Conservation (phyloP, 169 alveolate species). For the Perkinsus marinus region DNA sequence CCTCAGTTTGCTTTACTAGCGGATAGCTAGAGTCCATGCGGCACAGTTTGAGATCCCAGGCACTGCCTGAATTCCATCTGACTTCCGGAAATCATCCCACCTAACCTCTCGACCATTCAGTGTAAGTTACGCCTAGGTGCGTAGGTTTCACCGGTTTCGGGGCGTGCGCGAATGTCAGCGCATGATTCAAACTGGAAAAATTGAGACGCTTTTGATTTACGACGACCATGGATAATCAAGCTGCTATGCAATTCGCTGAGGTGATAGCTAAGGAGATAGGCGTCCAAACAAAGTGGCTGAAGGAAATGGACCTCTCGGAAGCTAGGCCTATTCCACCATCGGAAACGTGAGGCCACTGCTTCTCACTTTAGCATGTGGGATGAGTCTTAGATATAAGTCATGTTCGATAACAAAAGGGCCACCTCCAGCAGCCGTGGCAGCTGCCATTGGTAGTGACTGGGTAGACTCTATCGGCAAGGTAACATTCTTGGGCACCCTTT, state of each 20-base stretch:
- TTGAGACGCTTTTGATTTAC: background rate
- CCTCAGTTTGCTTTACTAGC: too few species aligned
- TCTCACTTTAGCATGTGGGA: too few species aligned
- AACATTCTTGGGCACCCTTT: background rate
- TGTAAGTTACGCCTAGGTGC: too few species aligned
- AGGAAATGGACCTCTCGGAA: background rate
- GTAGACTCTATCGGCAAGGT: background rate
- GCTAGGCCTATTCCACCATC: background rate
- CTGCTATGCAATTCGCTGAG: background rate
- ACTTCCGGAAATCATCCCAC: too few species aligned
- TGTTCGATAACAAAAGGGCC: background rate
- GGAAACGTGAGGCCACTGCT: background rate
- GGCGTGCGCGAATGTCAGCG: background rate
- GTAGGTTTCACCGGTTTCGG: background rate
- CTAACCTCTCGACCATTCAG: too few species aligned
- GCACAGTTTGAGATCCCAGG: too few species aligned
- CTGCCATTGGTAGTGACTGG: background rate
- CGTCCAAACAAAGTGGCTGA: background rate
- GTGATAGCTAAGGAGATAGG: background rate
- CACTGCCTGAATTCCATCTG: too few species aligned
- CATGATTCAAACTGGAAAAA: background rate
- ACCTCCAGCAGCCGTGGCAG: background rate
- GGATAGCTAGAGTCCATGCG: too few species aligned
- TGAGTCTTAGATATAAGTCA: background rate
- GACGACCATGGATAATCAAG: background rate